A percentile compares a stretch with the other conserved stretches of the same genome.
phyloP scores from a whole-genome alignment of 305 asterid species.

The Stenogyne calaminthoides region DNA sequence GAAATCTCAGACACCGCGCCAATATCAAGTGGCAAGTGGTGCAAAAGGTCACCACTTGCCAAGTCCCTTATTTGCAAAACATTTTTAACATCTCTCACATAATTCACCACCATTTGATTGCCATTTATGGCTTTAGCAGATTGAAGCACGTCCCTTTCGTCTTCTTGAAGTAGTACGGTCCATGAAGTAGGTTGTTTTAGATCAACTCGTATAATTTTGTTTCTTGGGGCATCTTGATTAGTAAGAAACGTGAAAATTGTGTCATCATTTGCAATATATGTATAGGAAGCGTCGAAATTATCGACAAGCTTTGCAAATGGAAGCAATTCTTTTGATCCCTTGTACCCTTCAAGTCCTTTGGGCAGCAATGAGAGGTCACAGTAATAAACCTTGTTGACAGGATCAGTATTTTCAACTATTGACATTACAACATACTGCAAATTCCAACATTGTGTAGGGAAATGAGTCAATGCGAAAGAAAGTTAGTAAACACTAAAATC shows the following conservation, averaged over 20 bases:
- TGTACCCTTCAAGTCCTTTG: conserved; percentile 67
- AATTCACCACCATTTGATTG: conserved; percentile 64
- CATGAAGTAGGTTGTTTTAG: conserved; percentile 68
- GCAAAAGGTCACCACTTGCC: conserved; percentile 65
- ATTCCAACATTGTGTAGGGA: conserved; percentile 6
- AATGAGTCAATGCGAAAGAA: background rate
- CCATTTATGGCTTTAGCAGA: conserved; percentile 72
- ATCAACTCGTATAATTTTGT: conserved; percentile 79
- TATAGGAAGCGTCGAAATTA: conserved; percentile 74
- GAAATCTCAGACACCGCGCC: conserved; percentile 77
- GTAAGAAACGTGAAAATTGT: conserved; percentile 78
- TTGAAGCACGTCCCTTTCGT: conserved; percentile 77
- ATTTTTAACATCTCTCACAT: too few species aligned
- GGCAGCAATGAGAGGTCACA: conserved; percentile 68
- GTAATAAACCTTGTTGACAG: conserved; percentile 79
- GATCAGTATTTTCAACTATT: conserved; percentile 43
- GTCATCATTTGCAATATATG: conserved; percentile 74
- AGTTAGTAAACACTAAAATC: too few species aligned
- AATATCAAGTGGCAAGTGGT: conserved; percentile 70
- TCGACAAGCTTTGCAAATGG: conserved; percentile 87
- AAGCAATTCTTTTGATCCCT: conserved; percentile 60
- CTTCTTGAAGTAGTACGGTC: conserved; percentile 70
- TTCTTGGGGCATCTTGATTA: conserved; percentile 91
- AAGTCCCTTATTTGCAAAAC: too few species aligned
- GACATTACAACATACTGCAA: conserved; percentile 83